Evolutionary conservation across 1,284 basidiomycete species (phyloP).

Genomic region (Leccinum holopus): DNA sequence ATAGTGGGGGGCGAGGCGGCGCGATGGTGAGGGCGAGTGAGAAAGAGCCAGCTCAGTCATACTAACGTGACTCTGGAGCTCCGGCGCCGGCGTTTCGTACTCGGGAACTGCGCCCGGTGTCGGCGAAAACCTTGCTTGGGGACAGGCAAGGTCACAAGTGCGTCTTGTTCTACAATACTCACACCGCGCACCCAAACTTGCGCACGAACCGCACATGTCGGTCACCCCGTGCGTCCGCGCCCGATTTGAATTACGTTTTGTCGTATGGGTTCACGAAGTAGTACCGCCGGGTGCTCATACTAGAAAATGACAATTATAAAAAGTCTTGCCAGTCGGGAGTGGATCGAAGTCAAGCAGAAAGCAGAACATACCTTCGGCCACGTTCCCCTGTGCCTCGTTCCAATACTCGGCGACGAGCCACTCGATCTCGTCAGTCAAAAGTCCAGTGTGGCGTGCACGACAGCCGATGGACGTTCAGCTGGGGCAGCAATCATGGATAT

Average conservation of each 20-base stretch:
- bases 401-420: too few species aligned
- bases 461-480: conserved; percentile 46
- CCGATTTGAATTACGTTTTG: conserved; percentile 67
- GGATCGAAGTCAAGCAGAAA: neutral
- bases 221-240: conserved; percentile 59
- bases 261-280: conserved; percentile 94
- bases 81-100: too few species aligned
- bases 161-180: conserved; percentile 91
- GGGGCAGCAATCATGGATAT: conserved; percentile 86
- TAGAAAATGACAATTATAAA: conserved; percentile 30
- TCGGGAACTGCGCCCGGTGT: too few species aligned
- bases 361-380: neutral
- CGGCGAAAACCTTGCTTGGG: too few species aligned
- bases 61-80: too few species aligned
- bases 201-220: too few species aligned
- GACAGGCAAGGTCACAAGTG: conserved; percentile 39
- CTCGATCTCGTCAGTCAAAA: conserved; percentile 65
- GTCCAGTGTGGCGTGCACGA: conserved; percentile 90
- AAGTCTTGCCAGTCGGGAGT: neutral
- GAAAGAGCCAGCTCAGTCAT: too few species aligned
- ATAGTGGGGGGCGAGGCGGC: too few species aligned
- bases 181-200: conserved; percentile 80
- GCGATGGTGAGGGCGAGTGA: too few species aligned
- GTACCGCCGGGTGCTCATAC: conserved; percentile 95
- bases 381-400: conserved; percentile 27